Evolutionary conservation across 2,329 filamentous ascomycete genomes (phyloP), one percentile per base, ranked within the genome.

Genomic region (Stachybotrys elegans): DNA sequence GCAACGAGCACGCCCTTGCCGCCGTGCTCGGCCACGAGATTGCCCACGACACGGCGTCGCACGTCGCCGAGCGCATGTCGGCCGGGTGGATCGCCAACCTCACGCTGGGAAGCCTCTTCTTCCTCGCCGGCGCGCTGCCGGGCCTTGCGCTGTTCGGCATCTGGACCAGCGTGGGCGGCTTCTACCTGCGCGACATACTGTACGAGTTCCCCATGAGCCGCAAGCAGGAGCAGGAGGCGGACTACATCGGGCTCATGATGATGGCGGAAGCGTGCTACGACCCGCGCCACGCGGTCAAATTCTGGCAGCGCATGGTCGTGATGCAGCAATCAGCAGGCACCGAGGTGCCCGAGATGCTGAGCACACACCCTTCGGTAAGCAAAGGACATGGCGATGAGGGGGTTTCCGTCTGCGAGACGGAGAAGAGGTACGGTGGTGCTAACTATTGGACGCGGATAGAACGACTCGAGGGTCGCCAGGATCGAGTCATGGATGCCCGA

Each of bases 251-350:
- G 1, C 63, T 91, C 25, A 80, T 91, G 75, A 86, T 91, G 75
- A 91, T 91, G 84, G 80, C 86, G 0, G 79, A 88, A 65, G 84
- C 83, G 21, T 91, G 87, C 66, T 91, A 86, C 58, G 74, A 88
- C 48, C 87, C 87, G 1, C 65, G 73, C 12, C 78, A 80, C 48
- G 86, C 86, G 0, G 69, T 84, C 35, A 70, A 69, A 0, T 79
- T 91, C 47, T 88, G 81, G 83, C 63, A 73, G 58, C 66, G 81
- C 40, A 87, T 88, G 81, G 79, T 85, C 49, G 59, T 61, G 31
- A 59, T 65, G 3, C 69, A 67, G 39, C 53, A 70, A 21, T 43
- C 45, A 13, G 57, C 53, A 3, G 65, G 67, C 21, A 62, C 74
- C 37, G 72, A 76, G 44, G 71, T 78, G 25, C 86, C 86, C 1